Evolutionary conservation across 1,284 basidiomycete genomes (phyloP), one percentile per base, ranked within the genome.

Genomic region (Malassezia caprae): DNA sequence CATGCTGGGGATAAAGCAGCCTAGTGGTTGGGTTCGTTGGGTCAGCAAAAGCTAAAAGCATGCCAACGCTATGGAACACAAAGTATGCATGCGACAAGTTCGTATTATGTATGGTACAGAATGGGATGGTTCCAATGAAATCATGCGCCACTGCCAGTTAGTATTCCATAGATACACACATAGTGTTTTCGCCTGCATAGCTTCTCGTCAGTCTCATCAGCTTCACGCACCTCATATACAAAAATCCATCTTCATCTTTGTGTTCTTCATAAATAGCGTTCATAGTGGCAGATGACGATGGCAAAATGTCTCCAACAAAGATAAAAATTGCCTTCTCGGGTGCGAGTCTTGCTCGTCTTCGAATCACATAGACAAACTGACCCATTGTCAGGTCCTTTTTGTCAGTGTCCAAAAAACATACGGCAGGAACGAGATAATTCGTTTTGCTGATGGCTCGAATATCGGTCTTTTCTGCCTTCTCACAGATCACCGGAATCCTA

Each of bases 381-480:
- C 71, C 71, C 6, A 99, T 94, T 24, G 94, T 98, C 51, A 98
- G 80, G 78, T 99, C 93, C 87, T 94, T 72, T 4, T 26, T 8
- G 42, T 45, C 2, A 35, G 12, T 17, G 26, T 42, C 3, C 4
- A 13, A 19, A 19, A 2, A 15, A 53, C 59, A 19, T 50, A 63
- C 62, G 50, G 90, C 93, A 50, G 94, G 94, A 3, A 98, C 94
- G 43, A 99, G 81, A 71, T 98, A 99, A 81, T 98, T 99, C 87
- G 98, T 98, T 88, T 99, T 99, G 82, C 98, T 94, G 73, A 99
- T 96, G 19, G 90, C 93, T 0, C 91, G 90, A 75, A 98, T 96
- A 78, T 99, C 94, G 54, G 91, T 94, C 75, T 88, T 84, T 80
- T 98, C 93, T 50, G 90, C 93, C 80, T 96, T 96, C 82, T 99